These are phyloP conservation scores for Yamadazyma taylorii DNA, from an alignment of 1,139 yeast species.

Conservation along the genomic window DNA sequence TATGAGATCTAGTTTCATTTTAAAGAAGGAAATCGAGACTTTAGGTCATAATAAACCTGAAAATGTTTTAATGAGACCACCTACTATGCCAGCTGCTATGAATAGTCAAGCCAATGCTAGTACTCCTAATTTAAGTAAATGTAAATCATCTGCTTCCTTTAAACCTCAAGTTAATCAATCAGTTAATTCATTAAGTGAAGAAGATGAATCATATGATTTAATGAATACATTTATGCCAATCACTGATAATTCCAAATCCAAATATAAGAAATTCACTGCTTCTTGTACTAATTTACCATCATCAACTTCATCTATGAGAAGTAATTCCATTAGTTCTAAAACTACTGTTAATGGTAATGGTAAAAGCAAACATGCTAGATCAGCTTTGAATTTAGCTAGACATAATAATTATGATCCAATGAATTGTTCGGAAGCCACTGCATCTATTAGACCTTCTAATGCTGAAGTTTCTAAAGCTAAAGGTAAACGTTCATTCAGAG, in stretches of 20 bases:
- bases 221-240: conserved; percentile 17
- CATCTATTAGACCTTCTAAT: conserved; percentile 15
- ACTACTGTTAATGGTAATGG: too few relatives aligned
- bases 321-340: background rate
- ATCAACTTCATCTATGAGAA: conserved; percentile 4
- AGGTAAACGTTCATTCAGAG: conserved; percentile 26
- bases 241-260: conserved; percentile 10
- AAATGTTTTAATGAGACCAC: conserved; percentile 30
- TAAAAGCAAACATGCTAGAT: too few relatives aligned
- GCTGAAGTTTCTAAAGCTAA: conserved; percentile 12
- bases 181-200: conserved; percentile 10
- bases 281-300: conserved; percentile 17
- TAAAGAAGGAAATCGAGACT: conserved; percentile 33
- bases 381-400: conserved; percentile 16
- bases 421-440: conserved; percentile 12
- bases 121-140: conserved; percentile 1
- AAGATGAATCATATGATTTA: conserved; percentile 16
- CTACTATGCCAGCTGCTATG: conserved; percentile 28
- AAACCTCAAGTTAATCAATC: conserved; percentile 2
- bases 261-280: conserved; percentile 14
- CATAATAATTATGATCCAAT: conserved; percentile 19
- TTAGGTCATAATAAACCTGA: conserved; percentile 34
- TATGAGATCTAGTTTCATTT: conserved; percentile 41
- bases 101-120: conserved; percentile 5
- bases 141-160: conserved; percentile 2